These are phyloP conservation scores for Martiniozyma asiatica DNA, from an alignment of 1,139 yeast genomes.

Conservation along the genomic window DNA sequence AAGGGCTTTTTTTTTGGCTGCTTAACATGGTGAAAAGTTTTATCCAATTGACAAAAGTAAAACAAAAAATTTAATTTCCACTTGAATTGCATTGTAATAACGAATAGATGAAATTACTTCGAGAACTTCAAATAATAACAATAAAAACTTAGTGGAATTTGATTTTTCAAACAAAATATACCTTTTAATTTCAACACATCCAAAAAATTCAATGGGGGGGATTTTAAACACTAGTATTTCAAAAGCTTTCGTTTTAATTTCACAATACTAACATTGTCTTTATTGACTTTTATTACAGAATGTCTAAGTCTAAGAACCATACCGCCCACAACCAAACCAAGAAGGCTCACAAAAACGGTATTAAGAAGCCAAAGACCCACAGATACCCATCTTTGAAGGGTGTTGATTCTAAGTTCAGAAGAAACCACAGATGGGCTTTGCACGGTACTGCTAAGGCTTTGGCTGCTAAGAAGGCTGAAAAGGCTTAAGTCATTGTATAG, in stretches of 20 bases:
- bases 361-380: slow-evolving; percentile 97
- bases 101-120: too few relatives aligned
- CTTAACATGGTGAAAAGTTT: too few relatives aligned
- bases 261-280: slow-evolving; percentile 6
- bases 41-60: too few relatives aligned
- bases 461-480: slow-evolving; percentile 39
- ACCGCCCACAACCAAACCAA: slow-evolving; percentile 99
- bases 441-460: slow-evolving; percentile 95
- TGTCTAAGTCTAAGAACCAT: slow-evolving; percentile 99
- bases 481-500: slow-evolving; percentile 3
- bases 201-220: too few relatives aligned
- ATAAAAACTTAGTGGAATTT: too few relatives aligned
- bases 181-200: neutral
- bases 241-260: neutral
- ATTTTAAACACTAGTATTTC: neutral
- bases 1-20: too few relatives aligned
- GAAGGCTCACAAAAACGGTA: slow-evolving; percentile 99
- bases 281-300: slow-evolving; percentile 22
- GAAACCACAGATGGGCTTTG: slow-evolving; percentile 99
- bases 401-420: slow-evolving; percentile 98
- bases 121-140: too few relatives aligned
- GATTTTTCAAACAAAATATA: neutral
- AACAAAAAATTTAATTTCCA: too few relatives aligned
- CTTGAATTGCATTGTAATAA: too few relatives aligned
- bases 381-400: slow-evolving; percentile 97